Base-by-base conservation (phyloP, 345 rosid genomes). In the Rhizophora mangle region DNA sequence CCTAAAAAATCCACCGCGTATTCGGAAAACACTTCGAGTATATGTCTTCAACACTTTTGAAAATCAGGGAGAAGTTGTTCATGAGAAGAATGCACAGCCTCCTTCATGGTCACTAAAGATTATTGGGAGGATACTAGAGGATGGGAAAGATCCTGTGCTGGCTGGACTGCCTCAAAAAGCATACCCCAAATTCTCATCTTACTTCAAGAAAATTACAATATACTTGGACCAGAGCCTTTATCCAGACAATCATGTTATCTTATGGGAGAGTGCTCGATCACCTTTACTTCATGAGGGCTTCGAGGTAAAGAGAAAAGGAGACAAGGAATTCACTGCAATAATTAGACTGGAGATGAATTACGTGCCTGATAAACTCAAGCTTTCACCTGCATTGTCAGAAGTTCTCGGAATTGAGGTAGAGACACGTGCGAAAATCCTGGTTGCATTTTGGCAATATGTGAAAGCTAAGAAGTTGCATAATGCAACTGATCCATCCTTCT, bases 221-320 rank as follows among this genome's bases (percentile, higher is more conserved):
- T 82, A 80, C 78, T 69, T 86, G 78, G 90, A 86, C 64, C 86
- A 82, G 73, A 79, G 77, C 76, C 79, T 86, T 18, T 86, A 82
- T 75, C 85, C 86, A 6, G 85, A 84, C 68, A 86, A 77, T 60
- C 86, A 84, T 31, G 85, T 86, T 27, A 84, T 86, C 63, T 61
- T 84, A 30, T 86, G 90, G 86, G 88, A 86, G 73, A 81, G 80
- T 78, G 67, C 82, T 57, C 78, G 86, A 21, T 84, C 88, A 1
- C 83, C 88, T 57, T 85, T 70, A 52, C 84, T 82, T 52, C 85
- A 73, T 11, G 90, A 86, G 64, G 90, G 88, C 51, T 84, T 86
- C 74, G 90, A 86, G 82, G 81, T 86, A 58, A 86, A 84, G 80
- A 82, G 88, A 59, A 86, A 84, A 76, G 90, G 90, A 37, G 75